Evolutionary conservation across 495 filamentous ascomycete genomes (phyloP), one percentile per base, ranked within the genome.

Genomic region (Umbilicaria muhlenbergii): DNA sequence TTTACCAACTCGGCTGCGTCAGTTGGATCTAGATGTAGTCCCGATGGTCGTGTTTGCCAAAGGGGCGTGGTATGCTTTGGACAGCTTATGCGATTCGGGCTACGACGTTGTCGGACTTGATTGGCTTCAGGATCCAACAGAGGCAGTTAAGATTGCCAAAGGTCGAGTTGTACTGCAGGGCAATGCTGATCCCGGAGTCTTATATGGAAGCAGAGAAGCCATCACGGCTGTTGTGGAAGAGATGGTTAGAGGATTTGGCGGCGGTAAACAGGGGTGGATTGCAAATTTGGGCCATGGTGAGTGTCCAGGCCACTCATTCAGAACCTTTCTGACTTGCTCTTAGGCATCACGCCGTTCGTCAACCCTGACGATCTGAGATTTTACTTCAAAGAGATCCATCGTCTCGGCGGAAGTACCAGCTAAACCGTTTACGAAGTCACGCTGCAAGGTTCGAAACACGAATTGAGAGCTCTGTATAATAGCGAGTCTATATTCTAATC

Each of bases 31-130:
- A 37, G 81, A 87, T 43, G 67, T 65, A 4, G 92, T 96, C 2
- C 91, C 91, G 1, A 95, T 98, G 91, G 91, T 85, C n/a, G 86
- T 95, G 13, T 98, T 98, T 60, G 86, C 91, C n/a, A 98, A 98
- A 65, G 91, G 91, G 3, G 88, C 91, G n/a, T 94, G 91, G 84
- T 93, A 89, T 61, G 87, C 86, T 3, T 67, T 98, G 28, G 86
- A 94, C 49, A 77, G 82, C 11, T 71, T 88, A 12, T 94, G 88
- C 61, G 66, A 84, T 51, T 76, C 86, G 16, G 87, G 86, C 11
- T 98, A 96, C 63, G 77, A 96, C 49, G 83, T 94, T 28, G 80
- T 98, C 40, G 83, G 92, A 18, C 67, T 98, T 44, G 91, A 98
- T 60, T 98, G 91, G 91, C 74, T 88, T 19, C 84, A 94, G 48